Conservation (phyloP, 2,329 filamentous ascomycete species). For the Geosmithia morbida region DNA sequence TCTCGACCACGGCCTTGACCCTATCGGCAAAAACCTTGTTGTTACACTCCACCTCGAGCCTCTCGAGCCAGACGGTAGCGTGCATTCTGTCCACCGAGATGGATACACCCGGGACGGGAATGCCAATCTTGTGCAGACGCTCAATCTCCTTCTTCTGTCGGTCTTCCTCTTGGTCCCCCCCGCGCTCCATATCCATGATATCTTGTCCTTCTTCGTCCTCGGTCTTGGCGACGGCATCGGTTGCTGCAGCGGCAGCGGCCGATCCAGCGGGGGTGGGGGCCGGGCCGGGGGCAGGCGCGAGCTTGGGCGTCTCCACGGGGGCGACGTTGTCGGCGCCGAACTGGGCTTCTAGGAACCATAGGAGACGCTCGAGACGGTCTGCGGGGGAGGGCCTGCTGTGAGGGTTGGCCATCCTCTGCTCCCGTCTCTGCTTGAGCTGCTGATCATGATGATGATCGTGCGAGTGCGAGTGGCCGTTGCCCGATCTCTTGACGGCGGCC, state of each 20-base stretch:
- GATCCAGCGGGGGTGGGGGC: too few species aligned
- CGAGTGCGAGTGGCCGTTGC: constrained; percentile 17
- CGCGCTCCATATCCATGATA: constrained; percentile 17
- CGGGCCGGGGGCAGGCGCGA: constrained; percentile 18
- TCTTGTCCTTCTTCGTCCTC: constrained; percentile 8
- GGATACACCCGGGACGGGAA: constrained; percentile 78
- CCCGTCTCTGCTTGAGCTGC: constrained; percentile 4
- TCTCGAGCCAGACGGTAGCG: constrained; percentile 84
- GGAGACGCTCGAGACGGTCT: constrained; percentile 70
- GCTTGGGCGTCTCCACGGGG: constrained; percentile 55
- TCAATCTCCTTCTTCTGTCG: constrained; percentile 58
- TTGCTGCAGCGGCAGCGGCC: too few species aligned
- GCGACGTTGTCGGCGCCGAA: constrained; percentile 75
- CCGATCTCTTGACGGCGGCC: constrained; percentile 69
- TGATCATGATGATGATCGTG: constrained; percentile 7
- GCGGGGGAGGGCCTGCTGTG: constrained; percentile 58
- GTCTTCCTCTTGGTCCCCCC: constrained; percentile 30
- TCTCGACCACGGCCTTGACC: constrained; percentile 78
- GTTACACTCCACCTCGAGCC: constrained; percentile 74
- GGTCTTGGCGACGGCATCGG: constrained; percentile 4
- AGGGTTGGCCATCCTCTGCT: constrained; percentile 40
- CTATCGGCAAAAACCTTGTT: constrained; percentile 70
- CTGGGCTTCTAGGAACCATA: constrained; percentile 94
- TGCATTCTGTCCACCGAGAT: constrained; percentile 80
- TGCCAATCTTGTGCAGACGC: constrained; percentile 67